Evolutionary conservation across 2,329 filamentous ascomycete genomes (phyloP).

Genomic region (Diaporthe caulivora): DNA sequence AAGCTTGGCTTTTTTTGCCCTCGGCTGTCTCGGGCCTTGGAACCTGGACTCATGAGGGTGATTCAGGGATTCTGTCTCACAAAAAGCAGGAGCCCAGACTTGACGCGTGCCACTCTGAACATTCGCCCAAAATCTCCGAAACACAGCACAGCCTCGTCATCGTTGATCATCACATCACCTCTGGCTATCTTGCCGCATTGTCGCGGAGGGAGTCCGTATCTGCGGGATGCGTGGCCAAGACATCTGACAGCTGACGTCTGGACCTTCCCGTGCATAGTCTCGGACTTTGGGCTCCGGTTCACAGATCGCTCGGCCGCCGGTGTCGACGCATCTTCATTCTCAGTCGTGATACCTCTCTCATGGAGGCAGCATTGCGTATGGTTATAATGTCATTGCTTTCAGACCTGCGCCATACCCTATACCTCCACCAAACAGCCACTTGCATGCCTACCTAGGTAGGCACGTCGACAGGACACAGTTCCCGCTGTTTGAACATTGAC

Average conservation of each 20-base stretch:
- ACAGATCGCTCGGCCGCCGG: background rate
- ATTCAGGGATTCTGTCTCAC: slow-evolving; percentile 5
- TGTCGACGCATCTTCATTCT: background rate
- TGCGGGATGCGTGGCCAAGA: slow-evolving; percentile 15
- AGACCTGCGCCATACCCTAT: too few relatives aligned
- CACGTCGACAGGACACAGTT: background rate
- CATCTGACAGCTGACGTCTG: slow-evolving; percentile 23
- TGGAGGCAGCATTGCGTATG: background rate
- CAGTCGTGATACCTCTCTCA: background rate
- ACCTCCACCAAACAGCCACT: background rate
- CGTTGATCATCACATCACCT: slow-evolving; percentile 19
- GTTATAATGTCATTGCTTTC: background rate
- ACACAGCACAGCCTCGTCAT: slow-evolving; percentile 25
- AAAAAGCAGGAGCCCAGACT: background rate
- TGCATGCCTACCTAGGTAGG: background rate
- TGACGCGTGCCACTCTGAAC: slow-evolving; percentile 7
- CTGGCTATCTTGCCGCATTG: background rate
- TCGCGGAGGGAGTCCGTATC: background rate
- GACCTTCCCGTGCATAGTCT: slow-evolving; percentile 1
- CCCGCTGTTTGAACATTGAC: background rate
- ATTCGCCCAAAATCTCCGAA: slow-evolving; percentile 12
- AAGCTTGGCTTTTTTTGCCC: slow-evolving; percentile 30
- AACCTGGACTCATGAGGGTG: background rate
- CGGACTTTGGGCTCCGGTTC: background rate
- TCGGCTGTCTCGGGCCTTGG: slow-evolving; percentile 25